Conservation (phyloP, 306 rosid genomes). For the Acacia melanoxylon region DNA sequence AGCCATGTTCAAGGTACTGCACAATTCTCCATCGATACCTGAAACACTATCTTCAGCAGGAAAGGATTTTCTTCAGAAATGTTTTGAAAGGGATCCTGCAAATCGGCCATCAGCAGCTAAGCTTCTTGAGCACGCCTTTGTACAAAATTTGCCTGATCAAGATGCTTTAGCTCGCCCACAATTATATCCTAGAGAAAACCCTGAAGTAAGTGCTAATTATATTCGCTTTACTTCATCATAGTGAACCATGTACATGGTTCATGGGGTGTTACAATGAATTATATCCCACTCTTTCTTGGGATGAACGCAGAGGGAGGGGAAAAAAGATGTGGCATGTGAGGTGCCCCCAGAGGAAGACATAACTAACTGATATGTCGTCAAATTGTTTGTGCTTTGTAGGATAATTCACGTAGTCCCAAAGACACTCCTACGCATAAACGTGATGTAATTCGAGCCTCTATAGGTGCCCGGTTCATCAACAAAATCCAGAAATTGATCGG, state of each 20-base stretch:
- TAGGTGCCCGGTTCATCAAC: conserved; percentile 33
- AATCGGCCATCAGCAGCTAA: conserved; percentile 67
- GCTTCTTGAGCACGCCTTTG: conserved; percentile 80
- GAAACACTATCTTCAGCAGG: conserved; percentile 73
- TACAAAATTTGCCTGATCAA: conserved; percentile 57
- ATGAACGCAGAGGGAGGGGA: background rate
- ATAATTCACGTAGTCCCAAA: conserved; percentile 43
- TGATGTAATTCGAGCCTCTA: conserved; percentile 34
- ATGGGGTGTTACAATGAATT: conserved; percentile 22
- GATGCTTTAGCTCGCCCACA: conserved; percentile 37
- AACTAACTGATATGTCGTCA: conserved; percentile 17
- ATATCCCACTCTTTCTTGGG: background rate
- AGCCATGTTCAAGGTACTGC: conserved; percentile 96
- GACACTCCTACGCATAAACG: conserved; percentile 31
- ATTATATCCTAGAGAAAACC: conserved; percentile 40
- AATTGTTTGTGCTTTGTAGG: conserved; percentile 44
- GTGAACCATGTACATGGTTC: conserved; percentile 10
- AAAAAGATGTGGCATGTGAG: background rate
- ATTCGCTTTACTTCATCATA: background rate
- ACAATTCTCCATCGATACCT: conserved; percentile 75
- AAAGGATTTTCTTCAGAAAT: conserved; percentile 73
- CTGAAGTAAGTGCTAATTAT: conserved; percentile 50
- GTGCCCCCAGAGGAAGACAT: background rate
- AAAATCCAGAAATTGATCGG: conserved; percentile 42
- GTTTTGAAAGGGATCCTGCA: conserved; percentile 90